These are phyloP conservation scores for Cutaneotrichosporon sp. DNA, from an alignment of 1,284 basidiomycete species.

Conservation along the genomic window DNA sequence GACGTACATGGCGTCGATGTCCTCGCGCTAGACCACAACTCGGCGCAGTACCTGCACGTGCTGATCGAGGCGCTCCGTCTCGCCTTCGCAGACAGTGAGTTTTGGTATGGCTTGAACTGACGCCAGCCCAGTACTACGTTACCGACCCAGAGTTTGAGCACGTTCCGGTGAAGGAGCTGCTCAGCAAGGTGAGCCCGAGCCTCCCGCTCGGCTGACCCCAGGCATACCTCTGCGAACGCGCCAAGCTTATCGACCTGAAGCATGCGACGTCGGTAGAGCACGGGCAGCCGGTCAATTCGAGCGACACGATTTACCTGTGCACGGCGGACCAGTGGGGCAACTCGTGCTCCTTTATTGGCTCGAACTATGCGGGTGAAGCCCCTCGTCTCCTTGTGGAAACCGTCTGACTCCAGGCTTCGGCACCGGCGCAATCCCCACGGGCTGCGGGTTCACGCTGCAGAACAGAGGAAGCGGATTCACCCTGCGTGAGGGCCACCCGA, in stretches of 20 bases:
- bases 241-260: constrained; percentile 66
- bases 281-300: constrained; percentile 54
- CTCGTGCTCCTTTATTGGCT: constrained; percentile 74
- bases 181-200: constrained; percentile 61
- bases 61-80: constrained; percentile 62
- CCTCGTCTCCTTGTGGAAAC: not conserved
- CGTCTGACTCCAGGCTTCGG: constrained; percentile 50
- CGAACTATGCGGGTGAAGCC: constrained; percentile 70
- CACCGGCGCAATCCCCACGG: constrained; percentile 72
- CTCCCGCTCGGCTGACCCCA: constrained; percentile 34
- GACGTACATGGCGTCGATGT: constrained; percentile 65
- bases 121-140: constrained; percentile 67
- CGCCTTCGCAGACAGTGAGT: constrained; percentile 31
- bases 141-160: constrained; percentile 72
- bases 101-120: not conserved
- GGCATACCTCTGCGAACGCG: constrained; percentile 76
- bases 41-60: constrained; percentile 76
- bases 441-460: constrained; percentile 92
- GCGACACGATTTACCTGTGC: constrained; percentile 91
- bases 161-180: constrained; percentile 68
- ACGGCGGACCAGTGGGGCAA: constrained; percentile 86
- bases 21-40: constrained; percentile 78
- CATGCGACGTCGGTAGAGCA: constrained; percentile 64
- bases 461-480: constrained; percentile 85
- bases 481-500: constrained; percentile 73